Evolutionary conservation across 2,329 filamentous ascomycete genomes (phyloP).

Genomic region (Leptographium radiaticola): DNA sequence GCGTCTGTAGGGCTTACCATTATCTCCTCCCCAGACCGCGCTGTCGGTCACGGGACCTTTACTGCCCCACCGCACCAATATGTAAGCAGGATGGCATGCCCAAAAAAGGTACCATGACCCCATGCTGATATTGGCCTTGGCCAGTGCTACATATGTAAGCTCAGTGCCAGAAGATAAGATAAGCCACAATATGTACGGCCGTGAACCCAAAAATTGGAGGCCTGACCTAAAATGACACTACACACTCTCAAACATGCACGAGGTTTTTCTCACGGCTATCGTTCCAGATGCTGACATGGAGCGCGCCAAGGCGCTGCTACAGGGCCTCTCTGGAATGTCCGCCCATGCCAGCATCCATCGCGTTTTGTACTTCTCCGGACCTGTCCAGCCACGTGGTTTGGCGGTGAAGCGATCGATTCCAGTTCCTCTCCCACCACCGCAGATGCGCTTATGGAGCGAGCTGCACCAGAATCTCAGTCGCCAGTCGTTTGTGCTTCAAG

Average conservation of each 20-base stretch:
- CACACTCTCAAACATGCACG: conserved; percentile 31
- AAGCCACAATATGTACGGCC: too few relatives aligned
- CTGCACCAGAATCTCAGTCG: conserved; percentile 40
- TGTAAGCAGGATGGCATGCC: too few relatives aligned
- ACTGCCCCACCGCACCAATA: too few relatives aligned
- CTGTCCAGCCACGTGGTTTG: conserved; percentile 29
- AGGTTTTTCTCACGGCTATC: conserved; percentile 43
- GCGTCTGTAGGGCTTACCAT: too few relatives aligned
- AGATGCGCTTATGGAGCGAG: conserved; percentile 31
- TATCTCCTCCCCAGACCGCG: too few relatives aligned
- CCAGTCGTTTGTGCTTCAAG: conserved; percentile 44
- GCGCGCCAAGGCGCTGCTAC: conserved; percentile 37
- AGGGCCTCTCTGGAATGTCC: conserved; percentile 43
- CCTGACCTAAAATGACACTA: not conserved
- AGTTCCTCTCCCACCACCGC: conserved; percentile 20
- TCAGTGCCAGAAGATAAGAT: too few relatives aligned
- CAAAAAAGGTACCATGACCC: too few relatives aligned
- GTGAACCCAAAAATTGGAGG: not conserved
- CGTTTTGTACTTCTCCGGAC: conserved; percentile 40
- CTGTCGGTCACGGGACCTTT: too few relatives aligned
- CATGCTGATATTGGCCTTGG: too few relatives aligned
- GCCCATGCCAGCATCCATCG: conserved; percentile 35
- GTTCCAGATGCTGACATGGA: conserved; percentile 39
- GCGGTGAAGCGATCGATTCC: conserved; percentile 22
- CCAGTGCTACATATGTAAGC: too few relatives aligned